Evolutionary conservation across 345 rosid species (phyloP), one percentile per base, ranked within the genome.

Genomic region (Aquilaria yunnanensis): DNA sequence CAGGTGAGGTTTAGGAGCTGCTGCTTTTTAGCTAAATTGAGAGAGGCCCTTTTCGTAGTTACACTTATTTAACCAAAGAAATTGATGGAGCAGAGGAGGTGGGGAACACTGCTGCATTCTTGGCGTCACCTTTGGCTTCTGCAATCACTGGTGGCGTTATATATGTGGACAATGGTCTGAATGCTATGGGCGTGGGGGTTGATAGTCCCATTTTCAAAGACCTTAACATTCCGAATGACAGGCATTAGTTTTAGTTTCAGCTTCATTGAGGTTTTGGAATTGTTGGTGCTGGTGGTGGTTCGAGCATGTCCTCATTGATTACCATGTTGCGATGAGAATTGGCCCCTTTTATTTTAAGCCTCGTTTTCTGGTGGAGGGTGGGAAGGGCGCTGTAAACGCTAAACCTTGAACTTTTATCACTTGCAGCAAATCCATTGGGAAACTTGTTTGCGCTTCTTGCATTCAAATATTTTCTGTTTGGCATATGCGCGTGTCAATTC

Each of bases 121-220:
- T 87, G 59, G 85, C 73, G 32, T 87, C 94, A 3, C 90, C 94
- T 41, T 70, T 87, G 78, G 94, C 94, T 65, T 84, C 94, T 6
- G 90, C 90, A 14, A 79, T 87, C 57, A 84, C 90, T 0, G 94
- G 86, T 6, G 79, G 85, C 0, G 77, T 84, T 41, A 55, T 84
- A 47, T 87, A 82, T 1, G 90, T 82, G 0, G 90, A 84, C 79
- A 86, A 86, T 47, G 92, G 92, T 63, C 84, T 84, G 53, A 82
- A 84, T 37, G 85, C 85, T n/a, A 87, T 84, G 94, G 94, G 86
- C 13, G 86, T 87, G 0, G 83, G 86, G 33, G 74, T 80, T 9
- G 86, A 85, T 71, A 82, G 87, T 61, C 88, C 87, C 2, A 52
- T 75, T 51, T 76, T 85, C 60, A 67, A 73, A 54, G 83, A 72